Base-by-base conservation (phyloP, 495 filamentous ascomycete species). In the Aspergillus diversus region DNA sequence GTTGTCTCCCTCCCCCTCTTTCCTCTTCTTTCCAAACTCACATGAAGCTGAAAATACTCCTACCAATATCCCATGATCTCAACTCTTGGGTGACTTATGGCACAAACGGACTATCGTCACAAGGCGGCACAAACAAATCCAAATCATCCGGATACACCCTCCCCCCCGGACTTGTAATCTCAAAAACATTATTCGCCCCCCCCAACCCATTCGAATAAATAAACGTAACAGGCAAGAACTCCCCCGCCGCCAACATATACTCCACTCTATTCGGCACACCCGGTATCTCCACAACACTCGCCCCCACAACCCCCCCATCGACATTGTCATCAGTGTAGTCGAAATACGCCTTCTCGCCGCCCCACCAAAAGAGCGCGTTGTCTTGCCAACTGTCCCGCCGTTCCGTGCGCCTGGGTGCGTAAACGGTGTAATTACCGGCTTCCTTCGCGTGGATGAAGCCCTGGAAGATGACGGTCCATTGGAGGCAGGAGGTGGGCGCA, bases 391-490 rank as follows among this genome's bases (percentile, higher is more conserved):
- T 48, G 3, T 33, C 33, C 0, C 11, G 47, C n/a, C 12, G 4
- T 32, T 51, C 47, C 5, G 57, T n/a, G 7, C 5, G 1, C 2
- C 7, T 51, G 3, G 57, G 57, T 0, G 48, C 16, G 33, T 60
- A 49, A 0, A 60, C 48, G 3, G 33, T 52, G 48, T 60, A 60
- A 4, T n/a, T 37, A 0, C 57, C 57, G 0, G 47, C 5, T 8
- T 16, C 33, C 3, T 7, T 21, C 1, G 57, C 57, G 33, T 27
- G 42, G 6, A 60, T 6, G 47, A 60, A 60, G 13, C 57, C 57
- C 47, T 60, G 57, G 47, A 60, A 60, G 11, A 60, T 47, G 33
- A 60, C 57, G 8, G 57, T 60, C 57, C 57, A 60, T 15, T 60
- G 57, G 16, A 21, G 11, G 33, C 57, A 60, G 27, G 27, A 16